Evolutionary conservation across 2,329 filamentous ascomycete genomes (phyloP), one percentile per base, ranked within the genome.

Genomic region (Fusarium fujikuroi): DNA sequence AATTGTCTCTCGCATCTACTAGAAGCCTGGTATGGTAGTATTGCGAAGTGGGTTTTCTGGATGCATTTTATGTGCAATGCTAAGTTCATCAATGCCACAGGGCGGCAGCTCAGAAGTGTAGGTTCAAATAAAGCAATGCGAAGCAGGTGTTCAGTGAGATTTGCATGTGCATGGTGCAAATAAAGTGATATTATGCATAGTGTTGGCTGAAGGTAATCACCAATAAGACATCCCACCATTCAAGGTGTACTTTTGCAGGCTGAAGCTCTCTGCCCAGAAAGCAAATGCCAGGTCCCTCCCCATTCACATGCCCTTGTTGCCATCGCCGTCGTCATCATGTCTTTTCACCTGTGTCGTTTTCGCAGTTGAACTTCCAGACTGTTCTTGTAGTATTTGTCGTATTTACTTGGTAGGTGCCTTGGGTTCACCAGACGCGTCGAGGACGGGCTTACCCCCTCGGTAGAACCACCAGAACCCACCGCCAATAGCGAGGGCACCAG

Each of bases 381-480:
- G 15, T 19, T 21, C 18, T 30, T n/a, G 16, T 36, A 10, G n/a
- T 9, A 18, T 47, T n/a, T 18, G 23, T 60, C 15, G 21, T n/a
- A 5, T 72, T 28, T 70, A 74, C 58, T 74, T 74, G 58, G 56
- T 60, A n/a, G 68, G 40, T 4, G 58, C 19, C 43, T 63, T 66
- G 34, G 34, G 34, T 23, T 72, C 72, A 8, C 61, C 70, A 50
- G 70, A 37, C 5, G 63, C 44, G 28, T 75, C 72, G 37, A 62
- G 43, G 19, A 36, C n/a, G 9, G 72, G 28, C 43, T 75, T 74
- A 18, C 72, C 72, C 23, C 72, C 72, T 40, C 60, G 34, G 44
- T 74, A 74, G 68, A 74, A 74, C 60, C 53, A 74, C 50, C 53
- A 70, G 60, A 74, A 74, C 11, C 52, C 69, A 16, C 11, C 60